These are phyloP conservation scores for Agarophyton chilense DNA, from an alignment of 23 red algal genomes.

Conservation along the genomic window DNA sequence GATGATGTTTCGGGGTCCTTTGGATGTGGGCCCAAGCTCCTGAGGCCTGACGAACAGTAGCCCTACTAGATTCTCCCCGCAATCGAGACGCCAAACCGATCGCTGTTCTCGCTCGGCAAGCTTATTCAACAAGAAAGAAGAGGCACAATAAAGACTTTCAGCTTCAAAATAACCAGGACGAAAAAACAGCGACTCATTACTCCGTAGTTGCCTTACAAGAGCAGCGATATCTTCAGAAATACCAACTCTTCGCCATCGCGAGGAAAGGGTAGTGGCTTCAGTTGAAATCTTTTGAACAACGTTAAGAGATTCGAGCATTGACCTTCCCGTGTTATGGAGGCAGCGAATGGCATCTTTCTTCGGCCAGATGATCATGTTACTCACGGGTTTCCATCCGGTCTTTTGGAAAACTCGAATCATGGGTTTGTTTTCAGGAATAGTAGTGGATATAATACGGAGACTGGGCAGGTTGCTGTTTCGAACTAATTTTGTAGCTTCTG, in stretches of 20 bases:
- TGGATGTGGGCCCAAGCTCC: background rate
- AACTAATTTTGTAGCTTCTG: background rate
- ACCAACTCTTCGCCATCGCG: background rate
- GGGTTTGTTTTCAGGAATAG: background rate
- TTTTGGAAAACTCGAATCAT: conserved; percentile 12
- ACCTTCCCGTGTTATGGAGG: background rate
- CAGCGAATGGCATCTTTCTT: background rate
- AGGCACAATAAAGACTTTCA: background rate
- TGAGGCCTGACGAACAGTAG: conserved; percentile 1
- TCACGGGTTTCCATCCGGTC: background rate
- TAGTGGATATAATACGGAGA: background rate
- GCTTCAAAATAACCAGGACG: background rate
- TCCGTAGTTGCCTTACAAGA: background rate
- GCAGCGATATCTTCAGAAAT: background rate
- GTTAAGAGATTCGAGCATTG: background rate
- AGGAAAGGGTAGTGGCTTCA: background rate
- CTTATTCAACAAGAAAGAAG: background rate
- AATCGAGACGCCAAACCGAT: background rate
- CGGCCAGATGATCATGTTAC: conserved; percentile 13
- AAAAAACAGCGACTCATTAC: background rate
- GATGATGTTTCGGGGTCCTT: background rate
- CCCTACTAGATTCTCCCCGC: background rate
- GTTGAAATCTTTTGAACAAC: background rate
- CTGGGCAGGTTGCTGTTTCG: background rate
- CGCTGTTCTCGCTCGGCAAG: background rate